Conservation (phyloP, 306 rosid species). For the Cucurbita moschata region DNA sequence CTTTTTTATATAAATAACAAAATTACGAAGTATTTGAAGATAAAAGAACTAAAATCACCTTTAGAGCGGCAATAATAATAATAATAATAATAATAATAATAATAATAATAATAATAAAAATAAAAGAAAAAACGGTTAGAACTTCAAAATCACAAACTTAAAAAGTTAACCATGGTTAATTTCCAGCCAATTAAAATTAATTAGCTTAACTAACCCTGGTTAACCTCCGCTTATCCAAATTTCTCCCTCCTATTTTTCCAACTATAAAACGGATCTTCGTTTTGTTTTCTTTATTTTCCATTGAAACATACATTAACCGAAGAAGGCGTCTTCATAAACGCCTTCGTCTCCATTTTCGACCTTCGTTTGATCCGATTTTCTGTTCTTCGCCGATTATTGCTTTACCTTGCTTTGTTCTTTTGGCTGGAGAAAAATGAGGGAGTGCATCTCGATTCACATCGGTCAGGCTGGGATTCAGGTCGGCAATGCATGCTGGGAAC, state of each 20-base stretch:
- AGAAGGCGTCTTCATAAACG: constrained; percentile 10
- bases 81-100: not conserved
- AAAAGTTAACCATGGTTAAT: not conserved
- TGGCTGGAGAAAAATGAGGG: constrained; percentile 46
- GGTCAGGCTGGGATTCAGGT: constrained; percentile 98
- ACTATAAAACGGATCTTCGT: not conserved
- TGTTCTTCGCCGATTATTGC: not conserved
- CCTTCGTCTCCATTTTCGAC: not conserved
- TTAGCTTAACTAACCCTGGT: not conserved
- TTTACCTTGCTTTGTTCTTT: not conserved
- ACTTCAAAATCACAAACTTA: not conserved
- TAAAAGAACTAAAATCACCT: too few relatives aligned
- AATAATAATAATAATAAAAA: not conserved
- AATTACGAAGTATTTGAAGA: too few relatives aligned
- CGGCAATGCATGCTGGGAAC: constrained; percentile 98
- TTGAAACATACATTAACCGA: not conserved
- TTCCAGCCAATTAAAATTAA: not conserved
- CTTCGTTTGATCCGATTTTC: not conserved
- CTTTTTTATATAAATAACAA: too few relatives aligned
- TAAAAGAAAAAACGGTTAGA: not conserved
- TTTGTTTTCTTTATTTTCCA: not conserved
- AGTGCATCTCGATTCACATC: constrained; percentile 87
- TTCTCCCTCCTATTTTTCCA: not conserved
- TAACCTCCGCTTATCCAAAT: not conserved
- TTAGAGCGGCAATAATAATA: not conserved